Percentiles rank a stretch among this genome's conserved stretches.
Evolutionary conservation across 2,329 filamentous ascomycete species (phyloP).

Genomic region (Neonectria sp.): DNA sequence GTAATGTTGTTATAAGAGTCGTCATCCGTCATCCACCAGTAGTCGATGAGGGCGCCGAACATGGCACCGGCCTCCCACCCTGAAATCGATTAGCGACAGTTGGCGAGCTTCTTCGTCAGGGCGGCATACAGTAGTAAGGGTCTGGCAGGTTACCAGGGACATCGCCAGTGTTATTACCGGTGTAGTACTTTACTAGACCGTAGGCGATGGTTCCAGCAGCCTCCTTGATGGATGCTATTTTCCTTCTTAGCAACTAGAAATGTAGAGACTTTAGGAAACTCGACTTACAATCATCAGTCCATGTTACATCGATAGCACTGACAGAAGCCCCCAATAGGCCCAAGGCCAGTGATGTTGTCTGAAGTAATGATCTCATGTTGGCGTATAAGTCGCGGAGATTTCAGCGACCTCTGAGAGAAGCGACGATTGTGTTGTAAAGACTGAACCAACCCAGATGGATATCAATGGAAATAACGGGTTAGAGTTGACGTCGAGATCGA

Average conservation of each 20-base stretch:
- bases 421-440: conserved; percentile 11
- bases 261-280: not conserved
- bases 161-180: conserved; percentile 72
- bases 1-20: conserved; percentile 73
- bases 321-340: conserved; percentile 31
- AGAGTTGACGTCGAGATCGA: conserved; percentile 7
- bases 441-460: conserved; percentile 3
- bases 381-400: conserved; percentile 19
- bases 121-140: conserved; percentile 75
- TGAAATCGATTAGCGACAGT: conserved; percentile 39
- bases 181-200: conserved; percentile 65
- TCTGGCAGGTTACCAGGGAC: conserved; percentile 70
- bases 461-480: not conserved
- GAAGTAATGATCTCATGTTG: conserved; percentile 42
- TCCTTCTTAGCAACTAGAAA: not conserved
- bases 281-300: conserved; percentile 42
- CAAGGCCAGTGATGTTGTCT: conserved; percentile 31
- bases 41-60: conserved; percentile 80
- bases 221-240: conserved; percentile 64
- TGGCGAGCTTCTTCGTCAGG: conserved; percentile 50
- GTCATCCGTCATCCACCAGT: conserved; percentile 80
- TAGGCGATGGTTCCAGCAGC: conserved; percentile 64
- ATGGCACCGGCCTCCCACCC: conserved; percentile 82
- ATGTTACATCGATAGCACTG: conserved; percentile 38
- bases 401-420: conserved; percentile 9